These are phyloP conservation scores for Ganoderma multipileum DNA, from an alignment of 1,284 basidiomycete species.

Conservation along the genomic window DNA sequence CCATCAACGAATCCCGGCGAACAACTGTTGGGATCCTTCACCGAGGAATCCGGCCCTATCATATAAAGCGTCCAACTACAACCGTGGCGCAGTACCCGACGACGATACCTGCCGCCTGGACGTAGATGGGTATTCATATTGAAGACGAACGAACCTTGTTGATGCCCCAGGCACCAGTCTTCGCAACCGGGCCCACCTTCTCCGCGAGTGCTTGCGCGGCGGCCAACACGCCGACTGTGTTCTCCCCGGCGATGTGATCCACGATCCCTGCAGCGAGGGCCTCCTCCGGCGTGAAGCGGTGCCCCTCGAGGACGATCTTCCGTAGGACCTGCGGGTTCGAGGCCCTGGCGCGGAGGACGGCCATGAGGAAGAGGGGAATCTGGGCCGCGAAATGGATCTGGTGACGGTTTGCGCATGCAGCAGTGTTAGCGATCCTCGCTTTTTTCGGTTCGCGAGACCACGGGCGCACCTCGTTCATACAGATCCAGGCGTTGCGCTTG, in stretches of 20 bases:
- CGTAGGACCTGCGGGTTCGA: constrained; percentile 67
- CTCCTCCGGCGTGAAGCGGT: constrained; percentile 82
- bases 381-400: constrained; percentile 86
- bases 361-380: constrained; percentile 77
- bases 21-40: not conserved
- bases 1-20: not conserved
- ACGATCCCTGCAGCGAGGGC: constrained; percentile 74
- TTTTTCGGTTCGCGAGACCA: not conserved
- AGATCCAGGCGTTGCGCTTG: constrained; percentile 82
- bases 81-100: not conserved
- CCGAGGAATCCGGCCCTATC: not conserved
- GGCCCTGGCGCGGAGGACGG: constrained; percentile 73
- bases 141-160: constrained; percentile 55
- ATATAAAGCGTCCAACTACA: not conserved
- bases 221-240: constrained; percentile 64
- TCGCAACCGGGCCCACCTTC: constrained; percentile 53
- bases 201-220: constrained; percentile 67
- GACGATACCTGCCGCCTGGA: not conserved
- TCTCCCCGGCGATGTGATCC: constrained; percentile 68
- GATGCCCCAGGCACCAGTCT: constrained; percentile 67
- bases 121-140: not conserved
- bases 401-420: not conserved
- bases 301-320: constrained; percentile 84
- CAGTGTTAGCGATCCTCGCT: not conserved
- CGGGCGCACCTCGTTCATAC: constrained; percentile 86